phyloP scores from a whole-genome alignment of 371 early-diverging fungal genomes.

The Mortierella sp. region DNA sequence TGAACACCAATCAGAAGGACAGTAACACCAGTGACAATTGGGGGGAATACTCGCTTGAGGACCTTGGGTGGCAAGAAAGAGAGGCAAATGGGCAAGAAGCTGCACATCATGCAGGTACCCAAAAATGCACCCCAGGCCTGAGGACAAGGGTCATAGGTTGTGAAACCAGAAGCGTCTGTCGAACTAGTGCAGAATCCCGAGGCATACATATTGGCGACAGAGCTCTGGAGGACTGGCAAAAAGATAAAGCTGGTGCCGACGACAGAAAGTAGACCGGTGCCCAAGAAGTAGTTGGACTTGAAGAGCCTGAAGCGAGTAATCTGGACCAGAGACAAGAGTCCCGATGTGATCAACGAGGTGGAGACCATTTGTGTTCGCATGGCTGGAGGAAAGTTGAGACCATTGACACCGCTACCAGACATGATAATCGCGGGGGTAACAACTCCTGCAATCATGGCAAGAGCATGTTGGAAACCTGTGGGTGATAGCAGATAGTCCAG shows the following conservation, averaged over 20 bases:
- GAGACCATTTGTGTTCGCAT: conserved; percentile 59
- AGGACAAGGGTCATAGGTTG: conserved; percentile 55
- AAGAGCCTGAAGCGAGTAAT: conserved; percentile 56
- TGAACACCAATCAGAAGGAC: conserved; percentile 56
- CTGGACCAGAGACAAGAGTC: conserved; percentile 52
- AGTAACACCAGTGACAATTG: conserved; percentile 57
- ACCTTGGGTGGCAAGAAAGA: conserved; percentile 56
- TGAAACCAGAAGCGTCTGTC: conserved; percentile 53
- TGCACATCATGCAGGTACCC: conserved; percentile 58
- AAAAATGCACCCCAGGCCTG: conserved; percentile 59
- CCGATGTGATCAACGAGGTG: conserved; percentile 60
- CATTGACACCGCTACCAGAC: conserved; percentile 55
- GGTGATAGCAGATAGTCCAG: background rate
- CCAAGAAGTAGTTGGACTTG: conserved; percentile 52
- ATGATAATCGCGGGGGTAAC: conserved; percentile 61
- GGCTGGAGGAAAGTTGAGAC: conserved; percentile 55
- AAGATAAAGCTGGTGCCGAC: conserved; percentile 1
- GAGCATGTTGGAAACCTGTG: conserved; percentile 58
- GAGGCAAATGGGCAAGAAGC: conserved; percentile 48
- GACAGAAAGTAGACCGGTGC: conserved; percentile 35
- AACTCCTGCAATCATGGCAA: conserved; percentile 61
- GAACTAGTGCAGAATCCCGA: background rate
- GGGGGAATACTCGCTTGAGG: conserved; percentile 56
- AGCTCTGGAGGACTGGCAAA: conserved; percentile 7
- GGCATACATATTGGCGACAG: conserved; percentile 23